These are phyloP conservation scores for Aspergillus fumigatiaffinis DNA, from an alignment of 2,329 filamentous ascomycete genomes.

Conservation along the genomic window DNA sequence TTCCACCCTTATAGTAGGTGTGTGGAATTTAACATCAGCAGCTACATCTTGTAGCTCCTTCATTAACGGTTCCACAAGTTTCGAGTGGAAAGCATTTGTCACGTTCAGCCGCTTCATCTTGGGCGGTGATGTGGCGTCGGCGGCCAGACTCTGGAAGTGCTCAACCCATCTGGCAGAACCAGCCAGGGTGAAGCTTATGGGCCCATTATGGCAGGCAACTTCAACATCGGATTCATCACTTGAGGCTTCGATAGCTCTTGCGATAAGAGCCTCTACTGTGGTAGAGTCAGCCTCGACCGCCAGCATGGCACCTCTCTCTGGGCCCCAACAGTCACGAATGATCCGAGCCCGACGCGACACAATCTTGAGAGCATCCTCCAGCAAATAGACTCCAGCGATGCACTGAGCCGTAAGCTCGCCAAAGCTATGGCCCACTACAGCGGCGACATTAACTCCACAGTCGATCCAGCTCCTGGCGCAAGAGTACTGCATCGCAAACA, in stretches of 20 bases:
- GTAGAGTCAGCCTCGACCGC: conserved; percentile 28
- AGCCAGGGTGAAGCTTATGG: conserved; percentile 36
- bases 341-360: conserved; percentile 29
- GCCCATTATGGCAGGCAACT: conserved; percentile 15
- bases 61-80: conserved; percentile 37
- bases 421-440: conserved; percentile 39
- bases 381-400: conserved; percentile 26
- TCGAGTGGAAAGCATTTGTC: conserved; percentile 48
- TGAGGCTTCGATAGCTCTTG: not conserved
- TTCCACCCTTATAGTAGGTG: conserved; percentile 28
- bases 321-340: conserved; percentile 29
- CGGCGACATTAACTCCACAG: conserved; percentile 29
- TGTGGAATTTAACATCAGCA: conserved; percentile 26
- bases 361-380: conserved; percentile 26
- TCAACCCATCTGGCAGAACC: conserved; percentile 29
- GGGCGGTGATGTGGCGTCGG: not conserved
- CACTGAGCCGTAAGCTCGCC: conserved; percentile 37
- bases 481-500: conserved; percentile 39
- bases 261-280: conserved; percentile 10
- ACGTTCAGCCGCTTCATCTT: conserved; percentile 41
- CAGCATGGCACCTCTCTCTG: conserved; percentile 33
- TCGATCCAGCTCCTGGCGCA: conserved; percentile 38
- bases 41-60: conserved; percentile 23
- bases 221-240: conserved; percentile 14
- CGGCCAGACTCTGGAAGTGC: conserved; percentile 1